A percentile compares a stretch with the other conserved stretches of the same genome.
phyloP scores from a whole-genome alignment of 371 early-diverging fungal genomes.

The Mucor piriformis region DNA sequence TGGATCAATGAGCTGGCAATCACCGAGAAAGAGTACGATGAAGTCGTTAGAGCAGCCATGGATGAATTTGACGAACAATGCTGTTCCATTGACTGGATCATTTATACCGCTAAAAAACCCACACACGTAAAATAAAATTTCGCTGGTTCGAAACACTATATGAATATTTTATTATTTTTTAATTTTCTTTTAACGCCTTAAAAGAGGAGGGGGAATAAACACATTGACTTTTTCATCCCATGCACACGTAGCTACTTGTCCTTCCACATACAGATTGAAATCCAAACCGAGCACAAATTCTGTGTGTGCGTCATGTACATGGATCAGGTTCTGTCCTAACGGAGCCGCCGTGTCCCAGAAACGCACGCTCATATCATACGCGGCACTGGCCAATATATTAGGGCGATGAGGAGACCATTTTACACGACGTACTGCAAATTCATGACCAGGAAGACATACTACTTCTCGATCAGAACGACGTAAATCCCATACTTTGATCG shows the following conservation, averaged over 20 bases:
- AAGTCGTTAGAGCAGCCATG: slow-evolving; percentile 21
- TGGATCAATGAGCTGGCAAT: slow-evolving; percentile 41
- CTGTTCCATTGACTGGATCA: slow-evolving; percentile 21
- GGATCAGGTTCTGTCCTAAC: slow-evolving; percentile 55
- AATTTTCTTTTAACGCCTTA: slow-evolving; percentile 34
- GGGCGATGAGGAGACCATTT: slow-evolving; percentile 89
- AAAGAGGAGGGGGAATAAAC: slow-evolving; percentile 54
- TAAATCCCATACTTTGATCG: slow-evolving; percentile 89
- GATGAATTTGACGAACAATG: slow-evolving; percentile 29
- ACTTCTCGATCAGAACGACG: slow-evolving; percentile 76
- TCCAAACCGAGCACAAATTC: slow-evolving; percentile 96
- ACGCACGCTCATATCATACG: slow-evolving; percentile 94
- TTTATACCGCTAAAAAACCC: slow-evolving; percentile 30
- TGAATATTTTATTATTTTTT: no score
- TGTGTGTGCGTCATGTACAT: slow-evolving; percentile 80
- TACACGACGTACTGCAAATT: slow-evolving; percentile 89
- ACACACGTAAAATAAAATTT: neutral
- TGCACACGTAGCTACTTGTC: slow-evolving; percentile 88
- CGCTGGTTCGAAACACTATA: neutral
- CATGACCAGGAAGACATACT: slow-evolving; percentile 77
- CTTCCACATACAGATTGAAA: slow-evolving; percentile 82
- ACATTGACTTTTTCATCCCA: slow-evolving; percentile 91
- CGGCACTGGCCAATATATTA: slow-evolving; percentile 77
- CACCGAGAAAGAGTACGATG: slow-evolving; percentile 30
- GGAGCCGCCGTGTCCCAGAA: slow-evolving; percentile 85